phyloP scores from a whole-genome alignment of 1,139 yeast species.

The Suhomyces bribrorum region DNA sequence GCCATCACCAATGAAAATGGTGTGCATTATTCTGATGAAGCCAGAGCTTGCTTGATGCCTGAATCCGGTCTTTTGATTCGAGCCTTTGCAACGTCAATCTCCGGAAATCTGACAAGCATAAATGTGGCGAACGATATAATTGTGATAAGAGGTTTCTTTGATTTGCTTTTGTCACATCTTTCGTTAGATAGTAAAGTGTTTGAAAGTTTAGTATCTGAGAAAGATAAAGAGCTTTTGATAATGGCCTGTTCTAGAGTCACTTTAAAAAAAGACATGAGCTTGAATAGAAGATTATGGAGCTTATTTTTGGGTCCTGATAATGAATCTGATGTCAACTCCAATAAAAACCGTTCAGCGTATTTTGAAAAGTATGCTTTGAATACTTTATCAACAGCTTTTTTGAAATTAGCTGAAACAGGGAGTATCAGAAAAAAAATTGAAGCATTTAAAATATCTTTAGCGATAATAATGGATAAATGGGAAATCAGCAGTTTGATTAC shows the following conservation, averaged over 20 bases:
- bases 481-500: conserved; percentile 78
- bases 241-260: conserved; percentile 69
- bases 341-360: conserved; percentile 47
- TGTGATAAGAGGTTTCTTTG: conserved; percentile 88
- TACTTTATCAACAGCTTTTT: conserved; percentile 53
- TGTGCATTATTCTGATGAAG: conserved; percentile 49
- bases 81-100: conserved; percentile 69
- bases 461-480: conserved; percentile 86
- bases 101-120: conserved; percentile 42
- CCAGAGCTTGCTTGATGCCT: conserved; percentile 63
- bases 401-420: conserved; percentile 44
- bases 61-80: conserved; percentile 78
- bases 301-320: conserved; percentile 82
- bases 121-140: conserved; percentile 53
- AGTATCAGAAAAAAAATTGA: conserved; percentile 37
- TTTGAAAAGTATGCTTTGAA: conserved; percentile 59
- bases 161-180: conserved; percentile 66
- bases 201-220: conserved; percentile 43
- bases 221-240: conserved; percentile 60
- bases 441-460: conserved; percentile 61
- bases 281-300: conserved; percentile 88
- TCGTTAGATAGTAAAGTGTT: conserved; percentile 65
- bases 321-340: conserved; percentile 15
- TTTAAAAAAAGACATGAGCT: conserved; percentile 84
- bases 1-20: conserved; percentile 18